Evolutionary conservation across 495 filamentous ascomycete species (phyloP), one percentile per base, ranked within the genome.

Genomic region (Neurospora sp.): DNA sequence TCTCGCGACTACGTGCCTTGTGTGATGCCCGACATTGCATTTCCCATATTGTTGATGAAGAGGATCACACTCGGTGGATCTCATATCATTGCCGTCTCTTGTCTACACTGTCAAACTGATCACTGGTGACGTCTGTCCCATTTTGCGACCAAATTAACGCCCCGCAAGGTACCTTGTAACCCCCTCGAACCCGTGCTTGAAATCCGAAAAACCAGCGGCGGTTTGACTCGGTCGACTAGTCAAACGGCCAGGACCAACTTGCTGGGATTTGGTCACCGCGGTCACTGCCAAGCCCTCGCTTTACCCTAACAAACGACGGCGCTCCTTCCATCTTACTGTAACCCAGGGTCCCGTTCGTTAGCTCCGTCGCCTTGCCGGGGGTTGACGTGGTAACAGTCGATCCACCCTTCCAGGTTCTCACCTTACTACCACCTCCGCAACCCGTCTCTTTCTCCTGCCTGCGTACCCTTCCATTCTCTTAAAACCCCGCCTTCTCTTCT

Each of bases 401-500:
- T 35, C 53, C 53, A 44, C 41, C 41, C 41, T 40, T 40, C 3
- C 40, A 4, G 14, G 14, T 44, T 44, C 41, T 16, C 41, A 16
- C 41, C 16, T 44, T 44, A 44, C 53, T 35, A 48, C 40, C 75
- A 68, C 42, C 37, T 44, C 69, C 37, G 40, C 35, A 45, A 35
- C 69, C 68, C 69, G 69, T 45, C 68, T 69, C 71, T 76, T 74
- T 73, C 72, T 71, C 71, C 72, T 71, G 8, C 42, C 42, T 45
- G 17, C 42, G 42, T 69, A 70, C 59, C 70, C 45, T 73, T 61
- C 41, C 71, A 40, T 75, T 74, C 75, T 72, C 77, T 73, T 72
- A 70, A 78, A 73, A 73, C 74, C 73, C 69, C 73, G 74, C 69
- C 72, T 76, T 65, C 69, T 72, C 71, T 68, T 69, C 78, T 75